Percentiles rank a stretch among this genome's conserved stretches.
Conservation (phyloP, 1,284 basidiomycete species). For the Leucoagaricus sp. region DNA sequence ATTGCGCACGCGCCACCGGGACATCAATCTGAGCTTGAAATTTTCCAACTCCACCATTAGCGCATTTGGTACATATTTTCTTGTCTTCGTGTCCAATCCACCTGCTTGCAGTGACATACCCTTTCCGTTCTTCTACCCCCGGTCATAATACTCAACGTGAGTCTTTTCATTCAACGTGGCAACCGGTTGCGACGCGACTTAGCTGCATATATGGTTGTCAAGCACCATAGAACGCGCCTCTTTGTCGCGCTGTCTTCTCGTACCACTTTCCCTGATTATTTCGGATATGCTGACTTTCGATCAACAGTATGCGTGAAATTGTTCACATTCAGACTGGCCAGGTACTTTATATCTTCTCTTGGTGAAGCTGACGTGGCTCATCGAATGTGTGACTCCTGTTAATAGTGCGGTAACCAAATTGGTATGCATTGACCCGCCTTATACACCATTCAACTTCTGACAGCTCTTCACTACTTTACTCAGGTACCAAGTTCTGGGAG, state of each 20-base stretch:
- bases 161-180: constrained; percentile 23
- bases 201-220: constrained; percentile 14
- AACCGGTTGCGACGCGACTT: constrained; percentile 19
- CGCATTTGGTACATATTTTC: constrained; percentile 37
- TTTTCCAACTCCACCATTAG: constrained; percentile 38
- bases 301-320: constrained; percentile 89
- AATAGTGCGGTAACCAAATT: constrained; percentile 96
- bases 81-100: constrained; percentile 43
- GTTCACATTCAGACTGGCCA: constrained; percentile 97
- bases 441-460: constrained; percentile 1
- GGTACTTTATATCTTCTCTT: constrained; percentile 45
- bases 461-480: constrained; percentile 18
- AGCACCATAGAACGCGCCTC: constrained; percentile 25
- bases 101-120: constrained; percentile 39
- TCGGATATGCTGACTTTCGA: constrained; percentile 27
- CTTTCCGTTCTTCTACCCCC: constrained; percentile 26
- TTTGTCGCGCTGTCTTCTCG: constrained; percentile 42
- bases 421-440: constrained; percentile 51
- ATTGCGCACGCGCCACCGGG: constrained; percentile 39
- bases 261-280: constrained; percentile 37
- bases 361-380: constrained; percentile 13
- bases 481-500: constrained; percentile 98
- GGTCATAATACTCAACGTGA: constrained; percentile 41
- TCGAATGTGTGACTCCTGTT: constrained; percentile 19
- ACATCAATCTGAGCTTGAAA: constrained; percentile 43